Conservation (phyloP, 2,329 filamentous ascomycete genomes). For the Helicocarpus griseus region DNA sequence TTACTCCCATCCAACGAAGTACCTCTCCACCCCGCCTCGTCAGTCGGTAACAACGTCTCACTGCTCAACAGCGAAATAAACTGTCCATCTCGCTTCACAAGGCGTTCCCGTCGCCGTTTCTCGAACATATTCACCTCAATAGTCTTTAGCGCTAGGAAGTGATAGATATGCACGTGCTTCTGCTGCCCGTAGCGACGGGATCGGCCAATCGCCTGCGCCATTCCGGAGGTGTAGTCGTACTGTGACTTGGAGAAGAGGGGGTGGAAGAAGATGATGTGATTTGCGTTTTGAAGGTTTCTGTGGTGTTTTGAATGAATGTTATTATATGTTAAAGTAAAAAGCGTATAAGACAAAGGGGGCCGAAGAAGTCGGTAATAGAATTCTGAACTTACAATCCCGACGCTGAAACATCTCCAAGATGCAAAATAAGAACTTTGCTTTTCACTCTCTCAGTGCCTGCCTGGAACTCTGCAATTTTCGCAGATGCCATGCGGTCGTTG, state of each 20-base stretch:
- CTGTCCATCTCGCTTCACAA: slow-evolving; percentile 19
- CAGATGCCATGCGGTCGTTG: slow-evolving; percentile 18
- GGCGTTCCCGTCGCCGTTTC: slow-evolving; percentile 20
- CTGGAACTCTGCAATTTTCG: slow-evolving; percentile 34
- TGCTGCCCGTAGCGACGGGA: slow-evolving; percentile 49
- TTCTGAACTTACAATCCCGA: slow-evolving; percentile 46
- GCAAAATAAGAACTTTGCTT: slow-evolving; percentile 47
- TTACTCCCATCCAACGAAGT: slow-evolving; percentile 20
- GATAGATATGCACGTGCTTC: slow-evolving; percentile 49
- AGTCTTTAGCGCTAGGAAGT: slow-evolving; percentile 34
- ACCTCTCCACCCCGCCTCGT: slow-evolving; percentile 19
- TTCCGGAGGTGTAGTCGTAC: slow-evolving; percentile 47
- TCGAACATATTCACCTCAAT: slow-evolving; percentile 39
- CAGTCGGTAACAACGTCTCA: slow-evolving; percentile 13
- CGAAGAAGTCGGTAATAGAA: neutral
- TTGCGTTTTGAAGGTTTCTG: slow-evolving; percentile 54
- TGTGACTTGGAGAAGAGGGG: slow-evolving; percentile 43
- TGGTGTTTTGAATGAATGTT: neutral
- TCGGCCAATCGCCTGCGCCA: slow-evolving; percentile 56
- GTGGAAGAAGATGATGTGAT: slow-evolving; percentile 55
- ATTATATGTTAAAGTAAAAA: neutral
- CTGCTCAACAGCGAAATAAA: slow-evolving; percentile 13
- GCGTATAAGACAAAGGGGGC: neutral
- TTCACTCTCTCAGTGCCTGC: slow-evolving; percentile 22
- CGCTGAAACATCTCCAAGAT: slow-evolving; percentile 47